phyloP scores from a whole-genome alignment of 305 asterid genomes.

The Fraxinus greggii region DNA sequence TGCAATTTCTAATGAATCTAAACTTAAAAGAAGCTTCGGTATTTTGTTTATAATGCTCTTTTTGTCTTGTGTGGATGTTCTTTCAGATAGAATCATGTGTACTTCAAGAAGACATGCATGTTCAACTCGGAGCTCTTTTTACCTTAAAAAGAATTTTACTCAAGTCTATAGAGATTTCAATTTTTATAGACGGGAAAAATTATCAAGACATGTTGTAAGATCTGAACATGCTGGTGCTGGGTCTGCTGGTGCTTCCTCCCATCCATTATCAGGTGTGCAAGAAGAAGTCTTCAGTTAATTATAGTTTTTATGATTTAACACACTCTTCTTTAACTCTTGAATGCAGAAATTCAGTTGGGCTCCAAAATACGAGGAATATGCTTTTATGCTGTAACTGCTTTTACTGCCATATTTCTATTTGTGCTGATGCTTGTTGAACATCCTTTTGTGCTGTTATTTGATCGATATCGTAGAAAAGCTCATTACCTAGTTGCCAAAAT shows the following conservation, averaged over 20 bases:
- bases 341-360: constrained; percentile 55
- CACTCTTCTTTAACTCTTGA: constrained; percentile 24
- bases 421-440: constrained; percentile 74
- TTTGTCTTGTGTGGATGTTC: constrained; percentile 27
- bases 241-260: constrained; percentile 53
- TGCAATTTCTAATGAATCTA: background rate
- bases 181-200: constrained; percentile 29
- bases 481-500: constrained; percentile 69
- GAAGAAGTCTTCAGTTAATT: constrained; percentile 14
- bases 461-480: constrained; percentile 70
- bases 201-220: constrained; percentile 48
- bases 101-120: constrained; percentile 25
- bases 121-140: constrained; percentile 35
- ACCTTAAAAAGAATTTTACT: constrained; percentile 32
- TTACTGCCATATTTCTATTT: constrained; percentile 63
- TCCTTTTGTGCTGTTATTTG: constrained; percentile 81
- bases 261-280: constrained; percentile 61
- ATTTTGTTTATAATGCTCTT: constrained; percentile 15
- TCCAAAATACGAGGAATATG: constrained; percentile 74
- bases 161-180: constrained; percentile 25
- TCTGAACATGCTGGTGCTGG: constrained; percentile 70
- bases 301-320: constrained; percentile 6
- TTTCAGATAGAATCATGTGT: constrained; percentile 24
- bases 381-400: constrained; percentile 66
- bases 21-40: background rate